Evolutionary conservation across 371 early-diverging fungal genomes (phyloP).

Genomic region (Lichtheimia ornata): DNA sequence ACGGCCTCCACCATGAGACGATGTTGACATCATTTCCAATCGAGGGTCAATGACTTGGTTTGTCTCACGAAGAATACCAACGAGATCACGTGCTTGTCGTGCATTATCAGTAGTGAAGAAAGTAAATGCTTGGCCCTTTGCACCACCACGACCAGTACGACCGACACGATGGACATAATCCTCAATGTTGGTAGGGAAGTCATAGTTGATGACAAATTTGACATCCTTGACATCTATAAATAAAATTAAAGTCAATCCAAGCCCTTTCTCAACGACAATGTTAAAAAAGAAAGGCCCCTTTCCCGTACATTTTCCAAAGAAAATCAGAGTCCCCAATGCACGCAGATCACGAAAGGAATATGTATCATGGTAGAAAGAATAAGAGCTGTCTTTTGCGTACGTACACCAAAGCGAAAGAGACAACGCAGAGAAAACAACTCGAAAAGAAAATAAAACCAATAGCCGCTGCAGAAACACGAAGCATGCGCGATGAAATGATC

Average conservation of each 20-base stretch:
- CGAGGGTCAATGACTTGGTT: slow-evolving; percentile 91
- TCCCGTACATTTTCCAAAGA: slow-evolving; percentile 9
- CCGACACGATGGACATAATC: slow-evolving; percentile 99
- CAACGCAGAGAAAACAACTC: slow-evolving; percentile 5
- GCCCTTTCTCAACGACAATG: neutral
- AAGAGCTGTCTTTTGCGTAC: slow-evolving; percentile 7
- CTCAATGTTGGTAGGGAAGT: slow-evolving; percentile 93
- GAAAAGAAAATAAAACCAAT: slow-evolving; percentile 3
- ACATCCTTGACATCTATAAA: slow-evolving; percentile 89
- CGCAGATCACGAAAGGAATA: slow-evolving; percentile 7
- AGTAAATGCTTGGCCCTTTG: slow-evolving; percentile 93
- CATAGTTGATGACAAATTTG: slow-evolving; percentile 96
- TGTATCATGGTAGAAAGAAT: slow-evolving; percentile 3
- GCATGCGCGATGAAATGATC: too few relatives aligned
- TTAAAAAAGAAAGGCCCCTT: slow-evolving; percentile 1
- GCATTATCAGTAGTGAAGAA: slow-evolving; percentile 96
- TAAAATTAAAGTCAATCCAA: slow-evolving; percentile 11
- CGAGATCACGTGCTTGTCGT: slow-evolving; percentile 87
- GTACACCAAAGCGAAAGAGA: slow-evolving; percentile 14
- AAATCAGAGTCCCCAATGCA: slow-evolving; percentile 19
- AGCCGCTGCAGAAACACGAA: too few relatives aligned
- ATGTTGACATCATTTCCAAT: slow-evolving; percentile 76
- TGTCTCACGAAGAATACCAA: slow-evolving; percentile 92
- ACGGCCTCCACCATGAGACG: slow-evolving; percentile 37
- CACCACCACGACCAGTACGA: slow-evolving; percentile 98